phyloP scores from a whole-genome alignment of 805 yeast species.

The Jamesozyma lodderae region DNA sequence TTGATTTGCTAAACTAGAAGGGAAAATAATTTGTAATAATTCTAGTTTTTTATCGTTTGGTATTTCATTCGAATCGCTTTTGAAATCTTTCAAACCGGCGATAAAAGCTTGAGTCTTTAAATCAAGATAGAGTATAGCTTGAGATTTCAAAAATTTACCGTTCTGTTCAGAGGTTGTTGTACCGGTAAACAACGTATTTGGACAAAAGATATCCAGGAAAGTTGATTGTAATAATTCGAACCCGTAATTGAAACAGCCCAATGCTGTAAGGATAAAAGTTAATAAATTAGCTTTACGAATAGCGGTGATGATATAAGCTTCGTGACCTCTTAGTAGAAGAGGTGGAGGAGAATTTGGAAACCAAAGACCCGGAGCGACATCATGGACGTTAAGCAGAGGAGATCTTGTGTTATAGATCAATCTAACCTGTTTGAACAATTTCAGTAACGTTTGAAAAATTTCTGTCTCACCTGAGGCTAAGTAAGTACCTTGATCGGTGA shows the following conservation, averaged over 20 bases:
- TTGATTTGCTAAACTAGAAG: conserved; percentile 43
- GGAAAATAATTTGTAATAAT: conserved; percentile 67
- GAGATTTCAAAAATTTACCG: conserved; percentile 65
- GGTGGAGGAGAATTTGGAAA: conserved; percentile 54
- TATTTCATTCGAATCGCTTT: conserved; percentile 8
- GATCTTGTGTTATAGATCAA: conserved; percentile 57
- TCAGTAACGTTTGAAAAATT: conserved; percentile 56
- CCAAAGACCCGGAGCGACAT: conserved; percentile 66
- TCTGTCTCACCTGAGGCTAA: conserved; percentile 44
- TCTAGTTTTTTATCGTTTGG: conserved; percentile 31
- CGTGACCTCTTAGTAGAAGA: conserved; percentile 46
- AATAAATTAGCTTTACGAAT: conserved; percentile 80
- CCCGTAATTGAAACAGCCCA: conserved; percentile 80
- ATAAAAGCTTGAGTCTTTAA: conserved; percentile 93
- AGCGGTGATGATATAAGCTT: conserved; percentile 38
- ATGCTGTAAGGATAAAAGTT: conserved; percentile 77
- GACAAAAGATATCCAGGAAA: conserved; percentile 82
- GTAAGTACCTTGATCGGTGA: conserved; percentile 50
- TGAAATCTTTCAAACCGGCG: conserved; percentile 56
- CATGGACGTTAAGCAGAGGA: conserved; percentile 62
- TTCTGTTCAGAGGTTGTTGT: conserved; percentile 16
- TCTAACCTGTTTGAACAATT: conserved; percentile 70
- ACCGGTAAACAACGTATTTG: conserved; percentile 35
- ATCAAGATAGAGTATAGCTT: conserved; percentile 71
- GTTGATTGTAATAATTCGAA: conserved; percentile 78